phyloP scores from a whole-genome alignment of 345 rosid genomes.

The Ricinus communis region DNA sequence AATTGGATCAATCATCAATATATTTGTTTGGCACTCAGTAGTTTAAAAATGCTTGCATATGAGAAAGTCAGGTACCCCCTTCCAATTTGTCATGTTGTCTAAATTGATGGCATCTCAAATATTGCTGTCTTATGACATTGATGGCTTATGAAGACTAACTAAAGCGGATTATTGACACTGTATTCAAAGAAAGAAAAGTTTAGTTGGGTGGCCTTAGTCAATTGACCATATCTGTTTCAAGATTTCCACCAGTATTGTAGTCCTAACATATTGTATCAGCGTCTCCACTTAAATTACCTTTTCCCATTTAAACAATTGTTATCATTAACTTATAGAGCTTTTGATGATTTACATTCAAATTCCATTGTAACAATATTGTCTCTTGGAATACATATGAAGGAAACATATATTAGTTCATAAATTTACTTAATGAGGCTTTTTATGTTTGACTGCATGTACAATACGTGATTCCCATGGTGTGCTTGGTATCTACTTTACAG shows the following conservation, averaged over 20 bases:
- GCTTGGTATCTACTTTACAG: too few species aligned
- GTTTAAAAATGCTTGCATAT: neutral
- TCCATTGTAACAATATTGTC: too few species aligned
- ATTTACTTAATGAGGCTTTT: too few species aligned
- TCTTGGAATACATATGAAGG: too few species aligned
- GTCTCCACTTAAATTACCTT: neutral
- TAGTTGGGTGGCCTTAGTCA: neutral
- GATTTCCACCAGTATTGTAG: neutral
- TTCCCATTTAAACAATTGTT: neutral
- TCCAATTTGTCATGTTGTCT: constrained; percentile 6
- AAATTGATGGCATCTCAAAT: neutral
- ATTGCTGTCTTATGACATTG: neutral
- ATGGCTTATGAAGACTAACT: neutral
- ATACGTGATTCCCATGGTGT: too few species aligned
- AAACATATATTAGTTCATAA: too few species aligned
- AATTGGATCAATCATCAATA: too few species aligned
- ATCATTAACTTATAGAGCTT: neutral
- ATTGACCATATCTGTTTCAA: constrained; percentile 1
- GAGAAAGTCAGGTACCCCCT: neutral
- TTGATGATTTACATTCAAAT: neutral
- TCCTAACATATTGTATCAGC: neutral
- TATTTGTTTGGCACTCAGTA: neutral
- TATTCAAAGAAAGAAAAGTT: neutral
- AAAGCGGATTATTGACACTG: too few species aligned
- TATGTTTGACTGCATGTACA: too few species aligned